Conservation (phyloP, 306 rosid genomes). For the Trifolium dubium region DNA sequence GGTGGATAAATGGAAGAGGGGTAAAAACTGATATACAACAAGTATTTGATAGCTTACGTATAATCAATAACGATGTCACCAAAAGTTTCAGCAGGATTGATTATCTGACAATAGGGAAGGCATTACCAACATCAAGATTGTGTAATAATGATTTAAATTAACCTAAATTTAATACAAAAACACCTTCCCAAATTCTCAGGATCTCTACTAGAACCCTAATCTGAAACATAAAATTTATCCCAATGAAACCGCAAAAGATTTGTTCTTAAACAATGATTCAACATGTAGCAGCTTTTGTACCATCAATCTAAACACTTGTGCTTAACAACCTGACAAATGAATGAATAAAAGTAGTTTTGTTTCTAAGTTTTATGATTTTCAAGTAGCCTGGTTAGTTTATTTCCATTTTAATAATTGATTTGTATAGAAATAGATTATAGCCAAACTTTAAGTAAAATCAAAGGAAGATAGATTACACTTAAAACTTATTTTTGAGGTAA, state of each 20-base stretch:
- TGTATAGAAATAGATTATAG: conserved; percentile 15
- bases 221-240: conserved; percentile 21
- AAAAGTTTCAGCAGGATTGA: conserved; percentile 95
- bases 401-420: conserved; percentile 17
- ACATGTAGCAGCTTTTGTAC: conserved; percentile 15
- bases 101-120: conserved; percentile 61
- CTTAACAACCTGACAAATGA: conserved; percentile 24
- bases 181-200: conserved; percentile 20
- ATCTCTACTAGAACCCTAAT: conserved; percentile 19
- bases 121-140: conserved; percentile 25
- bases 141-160: conserved; percentile 5
- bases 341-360: conserved; percentile 10
- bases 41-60: conserved; percentile 67
- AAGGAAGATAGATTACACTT: conserved; percentile 19
- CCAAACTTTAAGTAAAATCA: conserved; percentile 11
- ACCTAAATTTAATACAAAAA: conserved; percentile 12
- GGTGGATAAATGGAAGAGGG: conserved; percentile 5
- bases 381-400: conserved; percentile 6
- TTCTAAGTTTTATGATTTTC: conserved; percentile 18
- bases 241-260: conserved; percentile 12
- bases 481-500: neutral
- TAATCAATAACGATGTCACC: conserved; percentile 98
- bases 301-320: conserved; percentile 30
- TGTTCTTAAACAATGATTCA: conserved; percentile 36
- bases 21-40: conserved; percentile 33